A percentile compares a stretch with the other conserved stretches of the same genome.
Conservation (phyloP, 208 protist genomes). For the Crithidia mellificae region DNA sequence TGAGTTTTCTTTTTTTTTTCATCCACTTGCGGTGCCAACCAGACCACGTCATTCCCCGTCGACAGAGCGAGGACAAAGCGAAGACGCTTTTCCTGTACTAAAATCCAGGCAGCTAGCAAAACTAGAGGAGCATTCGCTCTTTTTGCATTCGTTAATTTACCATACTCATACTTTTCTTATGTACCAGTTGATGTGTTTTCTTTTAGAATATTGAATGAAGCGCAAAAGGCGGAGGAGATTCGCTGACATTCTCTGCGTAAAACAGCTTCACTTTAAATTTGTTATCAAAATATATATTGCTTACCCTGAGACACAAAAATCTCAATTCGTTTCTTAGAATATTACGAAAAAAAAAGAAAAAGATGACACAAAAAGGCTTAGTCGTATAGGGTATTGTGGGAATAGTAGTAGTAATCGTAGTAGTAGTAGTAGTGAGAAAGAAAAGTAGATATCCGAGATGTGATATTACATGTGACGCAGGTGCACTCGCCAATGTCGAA, state of each 20-base stretch:
- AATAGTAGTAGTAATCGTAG: too few relatives aligned
- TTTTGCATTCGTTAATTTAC: too few relatives aligned
- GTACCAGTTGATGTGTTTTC: too few relatives aligned
- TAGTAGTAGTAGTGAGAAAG: background rate
- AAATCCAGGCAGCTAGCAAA: too few relatives aligned
- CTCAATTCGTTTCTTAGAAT: background rate
- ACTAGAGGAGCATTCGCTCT: too few relatives aligned
- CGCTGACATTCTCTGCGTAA: background rate
- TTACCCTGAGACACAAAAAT: background rate
- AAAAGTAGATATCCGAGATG: background rate
- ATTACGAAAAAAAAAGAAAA: background rate
- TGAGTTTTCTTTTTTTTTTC: too few relatives aligned
- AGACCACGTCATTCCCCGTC: too few relatives aligned
- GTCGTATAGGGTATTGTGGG: background rate
- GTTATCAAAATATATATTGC: background rate
- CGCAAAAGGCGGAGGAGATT: background rate
- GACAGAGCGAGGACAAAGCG: too few relatives aligned
- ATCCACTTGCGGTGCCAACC: too few relatives aligned
- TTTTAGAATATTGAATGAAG: too few relatives aligned
- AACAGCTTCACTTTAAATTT: background rate
- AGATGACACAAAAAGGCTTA: background rate
- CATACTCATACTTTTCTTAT: too few relatives aligned
- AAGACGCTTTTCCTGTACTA: too few relatives aligned
- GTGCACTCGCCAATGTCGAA: background rate
- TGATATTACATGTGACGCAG: conserved; percentile 1